Base-by-base conservation (phyloP, 148 eudicot genomes). In the Hydrangea macrophylla region DNA sequence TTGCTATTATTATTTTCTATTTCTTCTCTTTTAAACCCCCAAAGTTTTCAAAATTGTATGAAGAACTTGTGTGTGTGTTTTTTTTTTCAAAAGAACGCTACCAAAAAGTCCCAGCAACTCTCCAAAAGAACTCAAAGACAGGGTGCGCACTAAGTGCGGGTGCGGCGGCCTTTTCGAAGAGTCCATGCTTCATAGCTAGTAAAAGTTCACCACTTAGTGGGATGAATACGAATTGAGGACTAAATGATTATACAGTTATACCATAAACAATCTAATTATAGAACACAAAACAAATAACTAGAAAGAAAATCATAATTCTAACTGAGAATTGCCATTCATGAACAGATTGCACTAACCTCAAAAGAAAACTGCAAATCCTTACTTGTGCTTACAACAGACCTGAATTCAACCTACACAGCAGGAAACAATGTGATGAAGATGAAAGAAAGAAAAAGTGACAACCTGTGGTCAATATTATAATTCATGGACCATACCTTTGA, bases 301-400 rank as follows among this genome's bases (percentile, higher is more conserved):
- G 53, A 15, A 48, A 48, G 15, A 17, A 48, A 5, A n/a, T 48
- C 17, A n/a, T 17, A 48, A 48, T 2, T 48, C 22, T n/a, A 48
- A n/a, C n/a, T n/a, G n/a, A n/a, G n/a, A n/a, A n/a, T n/a, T n/a
- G n/a, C n/a, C n/a, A n/a, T n/a, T n/a, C n/a, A n/a, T n/a, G n/a
- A 18, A 24, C 28, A 48, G 23, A 8, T 55, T 17, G 30, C 33
- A 74, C 97, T 58, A 15, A 88, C 98, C 98, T 94, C 98, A 56
- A 88, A 82, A 64, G 91, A 85, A 40, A 94, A 94, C 65, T 88
- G 98, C 79, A 86, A 79, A 73, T 88, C 95, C 74, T 87, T 84
- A 65, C 90, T 80, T 48, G 90, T 86, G 77, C 85, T 88, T 25
- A 81, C 73, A 57, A 88, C 78, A 25, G 97, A 71, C 82, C 83